Evolutionary conservation across 2,329 filamentous ascomycete genomes (phyloP), one percentile per base, ranked within the genome.

Genomic region (Venturia asperata): DNA sequence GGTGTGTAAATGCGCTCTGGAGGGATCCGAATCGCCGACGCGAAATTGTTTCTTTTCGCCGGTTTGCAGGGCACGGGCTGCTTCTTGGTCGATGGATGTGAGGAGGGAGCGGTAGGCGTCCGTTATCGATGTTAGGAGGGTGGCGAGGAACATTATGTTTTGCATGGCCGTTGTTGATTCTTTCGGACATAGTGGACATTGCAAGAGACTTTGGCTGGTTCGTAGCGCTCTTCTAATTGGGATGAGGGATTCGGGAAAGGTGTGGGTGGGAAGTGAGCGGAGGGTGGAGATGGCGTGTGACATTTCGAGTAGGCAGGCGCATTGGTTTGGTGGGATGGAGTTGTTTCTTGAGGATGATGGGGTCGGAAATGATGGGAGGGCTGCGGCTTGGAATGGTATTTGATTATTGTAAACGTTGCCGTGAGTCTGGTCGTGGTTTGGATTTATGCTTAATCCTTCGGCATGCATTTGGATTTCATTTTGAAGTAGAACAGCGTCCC

Each of bases 281-380:
- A 82, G 73, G 52, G 74, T 75, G 21, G 72, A 74, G 27, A 81
- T 71, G 1, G 76, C 76, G 2, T 81, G 72, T 68, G 80, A 81
- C 65, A 78, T 77, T n/a, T 74, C 74, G 10, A 76, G 77, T 42
- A 81, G 75, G 67, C 80, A 82, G 62, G 75, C 74, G 69, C 79
- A 81, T 17, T 71, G 13, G 13, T 9, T 34, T 27, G 30, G 27
- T 10, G 45, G 39, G 1, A 27, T n/a, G 42, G 37, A 42, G 27
- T 9, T n/a, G 63, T 41, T 70, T 66, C 19, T 67, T 34, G 34
- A 55, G 45, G 58, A 70, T 68, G 56, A 69, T 71, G 49, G 37
- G 41, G 19, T 19, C 5, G 62, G 45, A 17, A 47, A 47, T 9
- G 30, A 52, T 43, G 56, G 69, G 68, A 49, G 68, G 71, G 43